phyloP scores from a whole-genome alignment of 768 basidiomycete species.

The Collybiopsis confluens region DNA sequence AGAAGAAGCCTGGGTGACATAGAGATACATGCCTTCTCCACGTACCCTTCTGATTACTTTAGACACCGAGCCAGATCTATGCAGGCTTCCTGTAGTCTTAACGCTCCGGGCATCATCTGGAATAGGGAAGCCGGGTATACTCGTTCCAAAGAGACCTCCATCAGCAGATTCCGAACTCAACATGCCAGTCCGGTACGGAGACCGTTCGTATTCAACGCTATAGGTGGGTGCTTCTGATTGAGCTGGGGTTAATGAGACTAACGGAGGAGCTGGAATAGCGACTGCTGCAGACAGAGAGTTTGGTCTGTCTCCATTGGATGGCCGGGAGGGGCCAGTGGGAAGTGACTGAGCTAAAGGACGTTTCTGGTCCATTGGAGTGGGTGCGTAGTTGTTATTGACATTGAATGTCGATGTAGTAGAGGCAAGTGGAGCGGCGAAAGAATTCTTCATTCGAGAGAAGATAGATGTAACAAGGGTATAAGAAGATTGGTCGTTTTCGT shows the following conservation, averaged over 20 bases:
- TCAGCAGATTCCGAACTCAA: conserved; percentile 54
- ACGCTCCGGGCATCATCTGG: conserved; percentile 88
- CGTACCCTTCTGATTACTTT: conserved; percentile 88
- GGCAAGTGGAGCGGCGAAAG: conserved; percentile 63
- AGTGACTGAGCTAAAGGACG: conserved; percentile 50
- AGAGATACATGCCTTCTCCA: conserved; percentile 72
- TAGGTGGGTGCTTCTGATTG: conserved; percentile 76
- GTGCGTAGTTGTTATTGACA: conserved; percentile 23
- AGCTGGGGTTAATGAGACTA: conserved; percentile 82
- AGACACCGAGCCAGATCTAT: conserved; percentile 79
- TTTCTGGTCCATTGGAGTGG: conserved; percentile 40
- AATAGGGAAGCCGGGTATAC: conserved; percentile 91
- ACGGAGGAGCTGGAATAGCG: conserved; percentile 67
- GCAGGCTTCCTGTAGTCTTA: conserved; percentile 61
- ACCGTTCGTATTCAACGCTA: conserved; percentile 57
- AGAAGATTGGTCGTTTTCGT: conserved; percentile 84
- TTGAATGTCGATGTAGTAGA: conserved; percentile 37
- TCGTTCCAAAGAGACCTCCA: conserved; percentile 57
- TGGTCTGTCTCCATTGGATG: conserved; percentile 50
- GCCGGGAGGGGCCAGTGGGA: conserved; percentile 44
- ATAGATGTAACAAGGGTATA: conserved; percentile 81
- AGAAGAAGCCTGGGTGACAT: too few relatives aligned
- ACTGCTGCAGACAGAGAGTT: conserved; percentile 49
- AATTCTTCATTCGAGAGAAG: conserved; percentile 77
- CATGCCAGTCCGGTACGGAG: conserved; percentile 47